Conservation (phyloP, 2,329 filamentous ascomycete species). For the Atkinsonella hypoxylon region DNA sequence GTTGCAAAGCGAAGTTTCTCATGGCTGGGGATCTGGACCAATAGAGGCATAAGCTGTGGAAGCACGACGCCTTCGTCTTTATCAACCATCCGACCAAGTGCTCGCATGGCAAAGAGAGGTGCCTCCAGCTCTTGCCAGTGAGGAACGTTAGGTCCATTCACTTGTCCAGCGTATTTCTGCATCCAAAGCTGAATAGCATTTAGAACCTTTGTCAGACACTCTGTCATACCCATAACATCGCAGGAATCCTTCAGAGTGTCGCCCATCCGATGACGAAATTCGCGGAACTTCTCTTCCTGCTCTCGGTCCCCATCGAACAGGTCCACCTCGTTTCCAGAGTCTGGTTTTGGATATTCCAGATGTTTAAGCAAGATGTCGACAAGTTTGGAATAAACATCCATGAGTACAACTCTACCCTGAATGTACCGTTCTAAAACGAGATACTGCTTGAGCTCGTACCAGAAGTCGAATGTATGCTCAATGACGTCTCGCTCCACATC, state of each 20-base stretch:
- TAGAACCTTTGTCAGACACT: slow-evolving; percentile 84
- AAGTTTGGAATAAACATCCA: slow-evolving; percentile 75
- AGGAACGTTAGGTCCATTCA: slow-evolving; percentile 62
- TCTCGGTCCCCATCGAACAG: slow-evolving; percentile 93
- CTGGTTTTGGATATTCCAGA: slow-evolving; percentile 72
- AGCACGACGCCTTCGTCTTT: slow-evolving; percentile 78
- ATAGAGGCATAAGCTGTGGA: slow-evolving; percentile 80
- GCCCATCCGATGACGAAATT: slow-evolving; percentile 94
- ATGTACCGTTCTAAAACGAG: slow-evolving; percentile 84
- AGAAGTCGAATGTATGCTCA: slow-evolving; percentile 89
- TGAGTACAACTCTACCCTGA: slow-evolving; percentile 61
- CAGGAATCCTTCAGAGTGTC: slow-evolving; percentile 96
- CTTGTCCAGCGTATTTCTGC: slow-evolving; percentile 64
- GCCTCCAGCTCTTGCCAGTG: slow-evolving; percentile 96
- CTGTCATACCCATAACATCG: slow-evolving; percentile 86
- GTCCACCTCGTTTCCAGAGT: slow-evolving; percentile 63
- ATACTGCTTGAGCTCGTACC: slow-evolving; percentile 97
- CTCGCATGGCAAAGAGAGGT: slow-evolving; percentile 86
- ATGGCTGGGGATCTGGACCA: slow-evolving; percentile 89
- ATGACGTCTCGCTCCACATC: slow-evolving; percentile 88
- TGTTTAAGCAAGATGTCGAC: slow-evolving; percentile 90
- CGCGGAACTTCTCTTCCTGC: slow-evolving; percentile 90
- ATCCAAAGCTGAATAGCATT: slow-evolving; percentile 82
- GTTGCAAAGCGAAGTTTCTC: slow-evolving; percentile 98
- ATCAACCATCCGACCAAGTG: slow-evolving; percentile 93